phyloP scores from a whole-genome alignment of 108 stramenopile genomes.

The Chaetoceros tenuissimus region DNA sequence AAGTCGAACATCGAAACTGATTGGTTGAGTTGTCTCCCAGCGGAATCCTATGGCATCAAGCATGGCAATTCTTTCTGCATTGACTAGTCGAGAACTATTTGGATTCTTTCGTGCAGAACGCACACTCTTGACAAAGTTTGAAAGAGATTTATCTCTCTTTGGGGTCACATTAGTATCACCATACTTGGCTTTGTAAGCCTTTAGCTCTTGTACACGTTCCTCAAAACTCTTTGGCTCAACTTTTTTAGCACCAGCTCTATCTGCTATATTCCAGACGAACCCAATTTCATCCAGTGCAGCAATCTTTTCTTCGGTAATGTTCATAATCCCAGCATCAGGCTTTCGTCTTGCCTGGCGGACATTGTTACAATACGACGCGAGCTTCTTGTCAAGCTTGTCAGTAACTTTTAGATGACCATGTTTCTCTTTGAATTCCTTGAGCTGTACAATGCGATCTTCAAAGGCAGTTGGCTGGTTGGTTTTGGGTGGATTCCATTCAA shows the following conservation, averaged over 20 bases:
- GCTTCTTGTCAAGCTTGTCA: not conserved
- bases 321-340: not conserved
- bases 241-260: not conserved
- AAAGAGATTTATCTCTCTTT: not conserved
- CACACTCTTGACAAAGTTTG: not conserved
- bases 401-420: constrained; percentile 1
- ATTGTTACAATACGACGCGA: not conserved
- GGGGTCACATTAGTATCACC: not conserved
- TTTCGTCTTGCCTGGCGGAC: not conserved
- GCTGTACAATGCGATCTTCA: not conserved
- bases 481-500: constrained; percentile 3
- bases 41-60: not conserved
- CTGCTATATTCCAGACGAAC: constrained; percentile 15
- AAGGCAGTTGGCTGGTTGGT: not conserved
- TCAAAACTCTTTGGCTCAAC: not conserved
- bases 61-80: not conserved
- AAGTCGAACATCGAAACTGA: not conserved
- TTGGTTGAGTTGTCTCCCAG: not conserved
- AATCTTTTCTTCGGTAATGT: constrained; percentile 13
- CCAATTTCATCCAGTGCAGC: constrained; percentile 16
- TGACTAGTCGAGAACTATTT: not conserved
- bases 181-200: constrained; percentile 1
- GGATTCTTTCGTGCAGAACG: not conserved
- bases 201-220: not conserved
- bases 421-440: constrained; percentile 6